A percentile compares a stretch with the other conserved stretches of the same genome.
Evolutionary conservation across 768 basidiomycete genomes (phyloP).

Genomic region (Leccinum barrowsii): DNA sequence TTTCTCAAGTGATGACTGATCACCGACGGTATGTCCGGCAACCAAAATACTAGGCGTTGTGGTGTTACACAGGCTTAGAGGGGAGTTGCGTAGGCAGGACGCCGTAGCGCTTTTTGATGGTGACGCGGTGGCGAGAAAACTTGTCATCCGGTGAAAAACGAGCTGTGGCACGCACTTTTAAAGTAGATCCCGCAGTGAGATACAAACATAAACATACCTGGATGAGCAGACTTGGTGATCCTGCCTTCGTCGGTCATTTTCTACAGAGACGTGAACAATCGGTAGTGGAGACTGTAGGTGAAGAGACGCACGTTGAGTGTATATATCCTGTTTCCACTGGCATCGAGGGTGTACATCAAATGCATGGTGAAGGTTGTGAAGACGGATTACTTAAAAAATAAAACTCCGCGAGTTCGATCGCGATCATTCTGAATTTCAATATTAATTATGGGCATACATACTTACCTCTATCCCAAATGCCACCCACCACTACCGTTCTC

Average conservation of each 20-base stretch:
- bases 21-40: neutral
- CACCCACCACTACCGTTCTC: constrained; percentile 44
- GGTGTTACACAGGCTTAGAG: constrained; percentile 74
- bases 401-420: constrained; percentile 15
- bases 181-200: neutral
- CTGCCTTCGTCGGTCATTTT: constrained; percentile 80
- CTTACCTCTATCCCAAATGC: constrained; percentile 29
- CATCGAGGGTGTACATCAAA: constrained; percentile 91
- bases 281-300: neutral
- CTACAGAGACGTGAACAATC: constrained; percentile 38
- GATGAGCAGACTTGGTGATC: constrained; percentile 94
- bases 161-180: constrained; percentile 44
- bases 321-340: constrained; percentile 77
- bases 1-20: neutral
- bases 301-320: constrained; percentile 79
- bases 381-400: neutral
- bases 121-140: constrained; percentile 96
- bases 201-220: constrained; percentile 53
- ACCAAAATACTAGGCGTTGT: neutral
- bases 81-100: constrained; percentile 90
- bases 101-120: constrained; percentile 90
- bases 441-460: neutral
- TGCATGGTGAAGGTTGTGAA: constrained; percentile 60
- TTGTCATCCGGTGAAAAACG: constrained; percentile 99
- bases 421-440: neutral